Evolutionary conservation across 139 green algal species (phyloP).

Genomic region (Chlorella sp.): DNA sequence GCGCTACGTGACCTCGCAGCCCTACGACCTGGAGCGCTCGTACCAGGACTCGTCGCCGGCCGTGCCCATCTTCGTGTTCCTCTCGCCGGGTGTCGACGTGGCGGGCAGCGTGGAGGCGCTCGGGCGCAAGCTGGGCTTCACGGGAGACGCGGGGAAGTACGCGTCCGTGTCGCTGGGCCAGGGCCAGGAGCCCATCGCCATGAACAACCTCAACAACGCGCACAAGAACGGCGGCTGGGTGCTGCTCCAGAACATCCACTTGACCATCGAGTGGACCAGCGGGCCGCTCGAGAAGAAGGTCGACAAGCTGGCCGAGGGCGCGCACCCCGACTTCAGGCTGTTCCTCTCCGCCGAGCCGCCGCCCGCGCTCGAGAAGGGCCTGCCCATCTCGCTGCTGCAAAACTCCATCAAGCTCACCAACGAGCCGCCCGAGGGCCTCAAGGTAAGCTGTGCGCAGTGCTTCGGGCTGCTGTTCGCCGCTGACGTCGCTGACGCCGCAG

Average conservation of each 20-base stretch:
- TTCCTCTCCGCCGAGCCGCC: slow-evolving; percentile 89
- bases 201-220: slow-evolving; percentile 69
- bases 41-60: slow-evolving; percentile 57
- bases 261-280: slow-evolving; percentile 82
- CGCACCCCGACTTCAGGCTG: slow-evolving; percentile 83
- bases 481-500: too few relatives aligned
- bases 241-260: slow-evolving; percentile 78
- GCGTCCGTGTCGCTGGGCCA: slow-evolving; percentile 75
- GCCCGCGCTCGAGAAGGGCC: slow-evolving; percentile 64
- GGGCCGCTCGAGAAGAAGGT: slow-evolving; percentile 75
- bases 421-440: slow-evolving; percentile 82
- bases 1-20: slow-evolving; percentile 60
- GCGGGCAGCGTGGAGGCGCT: slow-evolving; percentile 75
- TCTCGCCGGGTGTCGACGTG: slow-evolving; percentile 74
- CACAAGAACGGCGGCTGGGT: slow-evolving; percentile 89
- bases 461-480: too few relatives aligned
- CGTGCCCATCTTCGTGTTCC: slow-evolving; percentile 86
- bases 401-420: slow-evolving; percentile 91
- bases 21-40: slow-evolving; percentile 72
- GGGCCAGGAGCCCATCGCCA: slow-evolving; percentile 85
- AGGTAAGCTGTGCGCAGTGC: too few relatives aligned
- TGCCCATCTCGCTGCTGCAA: slow-evolving; percentile 86
- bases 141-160: slow-evolving; percentile 60
- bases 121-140: slow-evolving; percentile 70
- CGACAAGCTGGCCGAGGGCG: slow-evolving; percentile 77